Evolutionary conservation across 495 filamentous ascomycete species (phyloP).

Genomic region (Penicillium tannophilum): DNA sequence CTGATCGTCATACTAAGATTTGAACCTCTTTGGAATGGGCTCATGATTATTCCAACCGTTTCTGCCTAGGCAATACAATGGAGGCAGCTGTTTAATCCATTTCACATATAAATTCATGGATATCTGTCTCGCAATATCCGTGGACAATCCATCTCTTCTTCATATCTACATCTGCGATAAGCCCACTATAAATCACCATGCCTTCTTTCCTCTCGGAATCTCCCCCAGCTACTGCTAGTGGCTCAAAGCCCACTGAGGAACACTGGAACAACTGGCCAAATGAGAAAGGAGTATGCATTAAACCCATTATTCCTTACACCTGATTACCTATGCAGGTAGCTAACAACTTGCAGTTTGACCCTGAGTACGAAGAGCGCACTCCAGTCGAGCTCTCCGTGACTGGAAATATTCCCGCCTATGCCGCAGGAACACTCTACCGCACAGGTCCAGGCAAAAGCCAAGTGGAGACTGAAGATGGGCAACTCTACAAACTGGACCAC

Average conservation of each 20-base stretch:
- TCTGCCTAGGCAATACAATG: neutral
- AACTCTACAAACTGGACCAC: slow-evolving; percentile 59
- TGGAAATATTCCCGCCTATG: slow-evolving; percentile 54
- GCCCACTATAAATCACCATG: slow-evolving; percentile 9
- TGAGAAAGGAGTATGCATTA: slow-evolving; percentile 25
- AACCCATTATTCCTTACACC: neutral
- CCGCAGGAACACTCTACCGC: slow-evolving; percentile 66
- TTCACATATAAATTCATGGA: neutral
- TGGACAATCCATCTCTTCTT: too few species aligned
- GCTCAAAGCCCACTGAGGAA: slow-evolving; percentile 5
- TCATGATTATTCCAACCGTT: too few species aligned
- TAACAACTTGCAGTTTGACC: slow-evolving; percentile 47
- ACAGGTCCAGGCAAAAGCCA: slow-evolving; percentile 68
- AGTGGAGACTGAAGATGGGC: slow-evolving; percentile 56
- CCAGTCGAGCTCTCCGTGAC: slow-evolving; percentile 53
- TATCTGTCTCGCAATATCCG: too few species aligned
- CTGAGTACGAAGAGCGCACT: slow-evolving; percentile 46
- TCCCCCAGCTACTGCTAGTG: neutral
- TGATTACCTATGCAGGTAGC: neutral
- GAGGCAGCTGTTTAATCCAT: neutral
- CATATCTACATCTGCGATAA: neutral
- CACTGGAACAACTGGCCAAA: slow-evolving; percentile 31
- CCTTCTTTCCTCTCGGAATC: slow-evolving; percentile 3
- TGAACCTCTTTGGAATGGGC: neutral
- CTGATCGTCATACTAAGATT: neutral